These are phyloP conservation scores for Fusarium sulawesiense DNA, from an alignment of 2,329 filamentous ascomycete genomes.

Conservation along the genomic window DNA sequence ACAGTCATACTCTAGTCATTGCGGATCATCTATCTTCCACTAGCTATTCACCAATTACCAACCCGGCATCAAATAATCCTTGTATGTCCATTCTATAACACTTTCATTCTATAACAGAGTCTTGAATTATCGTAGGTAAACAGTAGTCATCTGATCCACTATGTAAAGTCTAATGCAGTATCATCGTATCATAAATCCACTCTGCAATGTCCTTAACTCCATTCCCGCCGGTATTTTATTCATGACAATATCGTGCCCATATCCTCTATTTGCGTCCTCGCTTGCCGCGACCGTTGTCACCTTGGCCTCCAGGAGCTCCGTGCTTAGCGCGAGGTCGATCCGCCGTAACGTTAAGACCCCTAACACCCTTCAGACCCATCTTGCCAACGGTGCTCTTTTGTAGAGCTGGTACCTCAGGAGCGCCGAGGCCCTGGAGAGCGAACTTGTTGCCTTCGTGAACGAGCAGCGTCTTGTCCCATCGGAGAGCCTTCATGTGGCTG, in stretches of 20 bases:
- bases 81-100: not conserved
- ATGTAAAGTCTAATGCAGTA: constrained; percentile 23
- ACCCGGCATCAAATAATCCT: not conserved
- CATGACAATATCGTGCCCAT: not conserved
- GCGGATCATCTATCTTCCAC: constrained; percentile 1
- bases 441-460: constrained; percentile 64
- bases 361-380: constrained; percentile 67
- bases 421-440: constrained; percentile 60
- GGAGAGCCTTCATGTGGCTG: constrained; percentile 58
- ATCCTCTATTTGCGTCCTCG: constrained; percentile 16
- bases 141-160: not conserved
- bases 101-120: not conserved
- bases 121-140: constrained; percentile 1
- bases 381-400: constrained; percentile 62
- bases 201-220: constrained; percentile 21
- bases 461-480: constrained; percentile 57
- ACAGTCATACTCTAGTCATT: not conserved
- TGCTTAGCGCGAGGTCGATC: constrained; percentile 53
- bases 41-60: not conserved
- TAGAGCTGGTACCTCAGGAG: constrained; percentile 60
- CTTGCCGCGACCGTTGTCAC: constrained; percentile 17
- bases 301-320: constrained; percentile 21
- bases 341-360: constrained; percentile 60
- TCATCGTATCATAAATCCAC: constrained; percentile 5
- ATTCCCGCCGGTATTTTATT: not conserved